Conservation (phyloP, 2,329 filamentous ascomycete genomes). For the Tolypocladium pustulatum region DNA sequence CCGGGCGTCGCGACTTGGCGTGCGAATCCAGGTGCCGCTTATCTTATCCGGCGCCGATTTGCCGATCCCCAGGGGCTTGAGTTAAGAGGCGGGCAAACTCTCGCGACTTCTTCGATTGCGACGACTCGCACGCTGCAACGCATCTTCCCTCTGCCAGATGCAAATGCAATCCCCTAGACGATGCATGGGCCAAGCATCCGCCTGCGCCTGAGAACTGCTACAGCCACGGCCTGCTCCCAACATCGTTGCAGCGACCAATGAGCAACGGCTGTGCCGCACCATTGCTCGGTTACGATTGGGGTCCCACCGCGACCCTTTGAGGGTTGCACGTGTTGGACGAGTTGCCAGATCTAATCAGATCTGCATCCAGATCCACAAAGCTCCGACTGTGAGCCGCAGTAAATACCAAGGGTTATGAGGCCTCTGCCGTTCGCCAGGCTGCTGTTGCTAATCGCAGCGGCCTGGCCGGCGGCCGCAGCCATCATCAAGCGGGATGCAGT, state of each 20-base stretch:
- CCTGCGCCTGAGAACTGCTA: not conserved
- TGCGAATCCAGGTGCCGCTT: not conserved
- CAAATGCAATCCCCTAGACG: not conserved
- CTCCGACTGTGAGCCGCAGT: not conserved
- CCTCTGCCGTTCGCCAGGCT: not conserved
- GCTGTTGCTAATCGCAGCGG: constrained; percentile 1
- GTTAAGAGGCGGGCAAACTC: not conserved
- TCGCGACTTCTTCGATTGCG: not conserved
- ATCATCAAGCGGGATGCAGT: constrained; percentile 2
- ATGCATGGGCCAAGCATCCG: not conserved
- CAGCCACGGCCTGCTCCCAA: not conserved
- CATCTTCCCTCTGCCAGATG: not conserved
- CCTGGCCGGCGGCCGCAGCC: not conserved
- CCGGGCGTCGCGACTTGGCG: not conserved
- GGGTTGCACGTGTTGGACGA: not conserved
- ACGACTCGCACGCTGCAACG: not conserved
- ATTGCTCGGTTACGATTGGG: not conserved
- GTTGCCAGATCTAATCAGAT: not conserved
- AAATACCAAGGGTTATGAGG: not conserved
- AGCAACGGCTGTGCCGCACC: not conserved
- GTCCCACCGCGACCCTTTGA: not conserved
- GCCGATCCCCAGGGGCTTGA: not conserved
- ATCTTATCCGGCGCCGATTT: not conserved
- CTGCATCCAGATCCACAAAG: not conserved
- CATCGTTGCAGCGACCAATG: not conserved